Conservation (phyloP, 108 stramenopile genomes). For the Bacterosira constricta region DNA sequence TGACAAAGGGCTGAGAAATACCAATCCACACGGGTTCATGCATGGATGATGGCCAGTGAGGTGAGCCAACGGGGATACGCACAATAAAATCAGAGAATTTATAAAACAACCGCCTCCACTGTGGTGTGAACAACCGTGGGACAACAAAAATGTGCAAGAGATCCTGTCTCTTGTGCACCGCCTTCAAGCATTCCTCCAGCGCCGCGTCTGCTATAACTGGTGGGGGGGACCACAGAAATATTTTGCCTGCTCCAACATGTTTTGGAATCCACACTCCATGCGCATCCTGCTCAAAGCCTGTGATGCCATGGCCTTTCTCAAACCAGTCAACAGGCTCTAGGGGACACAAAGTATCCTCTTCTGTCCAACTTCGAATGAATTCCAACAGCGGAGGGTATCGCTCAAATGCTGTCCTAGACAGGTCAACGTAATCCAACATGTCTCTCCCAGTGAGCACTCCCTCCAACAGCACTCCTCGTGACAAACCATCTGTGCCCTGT, state of each 20-base stretch:
- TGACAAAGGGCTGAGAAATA: slow-evolving; percentile 23
- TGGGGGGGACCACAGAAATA: slow-evolving; percentile 27
- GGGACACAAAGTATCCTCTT: not conserved
- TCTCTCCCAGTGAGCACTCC: slow-evolving; percentile 20
- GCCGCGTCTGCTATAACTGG: slow-evolving; percentile 23
- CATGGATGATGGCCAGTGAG: slow-evolving; percentile 35
- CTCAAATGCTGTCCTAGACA: slow-evolving; percentile 20
- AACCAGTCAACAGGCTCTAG: slow-evolving; percentile 28
- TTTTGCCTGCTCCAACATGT: not conserved
- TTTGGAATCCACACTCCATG: slow-evolving; percentile 25
- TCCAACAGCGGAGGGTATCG: slow-evolving; percentile 13
- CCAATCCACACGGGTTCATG: slow-evolving; percentile 35
- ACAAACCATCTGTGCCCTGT: slow-evolving; percentile 31
- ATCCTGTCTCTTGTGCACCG: slow-evolving; percentile 26
- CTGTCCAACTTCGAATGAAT: slow-evolving; percentile 15
- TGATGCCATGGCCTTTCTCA: slow-evolving; percentile 14
- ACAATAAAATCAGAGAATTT: slow-evolving; percentile 19
- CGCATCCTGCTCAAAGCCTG: not conserved
- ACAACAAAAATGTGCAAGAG: slow-evolving; percentile 18
- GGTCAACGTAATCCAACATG: slow-evolving; percentile 1
- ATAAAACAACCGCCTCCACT: slow-evolving; percentile 15
- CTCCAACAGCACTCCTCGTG: slow-evolving; percentile 12
- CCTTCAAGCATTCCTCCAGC: slow-evolving; percentile 37
- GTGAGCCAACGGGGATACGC: not conserved
- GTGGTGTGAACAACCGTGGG: slow-evolving; percentile 10